Evolutionary conservation across 345 rosid genomes (phyloP), one percentile per base, ranked within the genome.

Genomic region (Kernera saxatilis): DNA sequence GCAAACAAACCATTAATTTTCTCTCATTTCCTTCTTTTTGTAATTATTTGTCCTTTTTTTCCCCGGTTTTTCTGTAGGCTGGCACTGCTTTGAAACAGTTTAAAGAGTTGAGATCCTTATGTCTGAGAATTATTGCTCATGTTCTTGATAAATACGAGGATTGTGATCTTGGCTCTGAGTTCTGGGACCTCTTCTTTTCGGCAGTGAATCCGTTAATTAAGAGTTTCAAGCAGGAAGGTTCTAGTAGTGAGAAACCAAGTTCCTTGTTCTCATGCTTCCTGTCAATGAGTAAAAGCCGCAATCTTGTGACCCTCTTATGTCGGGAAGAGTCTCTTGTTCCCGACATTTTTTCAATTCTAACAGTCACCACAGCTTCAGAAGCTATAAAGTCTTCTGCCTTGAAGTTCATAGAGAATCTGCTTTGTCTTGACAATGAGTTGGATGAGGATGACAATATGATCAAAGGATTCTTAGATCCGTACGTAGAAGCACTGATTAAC

Each of bases 211-310:
- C 93, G 17, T 81, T 91, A 77, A 81, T 89, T 60, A 73, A 82
- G 74, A 83, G 81, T 71, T 91, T 94, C 80, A 89, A 86, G 88
- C 87, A 84, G 69, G 95, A 89, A 75, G 93, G 98, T 69, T 85
- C 98, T 67, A 94, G 97, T 70, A 94, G 99, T 50, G 89, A 88
- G 84, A 94, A 84, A 80, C 91, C 96, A 39, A 94, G 97, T 77
- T 85, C 98, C 15, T 77, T 94, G 71, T 89, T 94, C 73, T 88
- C 88, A 43, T 88, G 93, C 84, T 89, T 94, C 81, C 67, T 88
- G 82, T 86, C 97, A n/a, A 94, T 94, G 96, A 94, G 98, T 78
- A 82, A 78, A 74, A 86, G 89, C 81, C 79, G 50, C 73, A 75
- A 77, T 45, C 93, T 89, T 1, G 85, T 89, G 15, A 67, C 85